Conservation (phyloP, 2,329 filamentous ascomycete genomes). For the Diplodia corticola region DNA sequence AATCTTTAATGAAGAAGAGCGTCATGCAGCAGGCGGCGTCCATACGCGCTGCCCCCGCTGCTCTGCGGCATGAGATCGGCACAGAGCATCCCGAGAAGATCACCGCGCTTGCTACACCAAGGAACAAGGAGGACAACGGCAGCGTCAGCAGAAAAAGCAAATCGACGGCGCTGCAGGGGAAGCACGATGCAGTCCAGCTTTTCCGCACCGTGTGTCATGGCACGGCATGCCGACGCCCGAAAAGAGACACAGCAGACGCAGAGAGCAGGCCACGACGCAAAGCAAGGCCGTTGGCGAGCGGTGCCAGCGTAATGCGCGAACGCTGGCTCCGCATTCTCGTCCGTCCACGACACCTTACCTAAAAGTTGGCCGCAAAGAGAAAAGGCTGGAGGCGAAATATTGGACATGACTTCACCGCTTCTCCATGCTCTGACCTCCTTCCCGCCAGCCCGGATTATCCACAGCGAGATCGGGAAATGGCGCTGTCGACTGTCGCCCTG, state of each 20-base stretch:
- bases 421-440: constrained; percentile 3
- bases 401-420: constrained; percentile 4
- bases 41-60: background rate
- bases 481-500: background rate
- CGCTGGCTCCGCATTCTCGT: constrained; percentile 1
- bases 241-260: background rate
- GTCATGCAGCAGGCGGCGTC: background rate
- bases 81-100: background rate
- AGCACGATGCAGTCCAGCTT: background rate
- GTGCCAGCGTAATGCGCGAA: constrained; percentile 1
- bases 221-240: constrained; percentile 7
- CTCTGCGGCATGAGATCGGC: background rate
- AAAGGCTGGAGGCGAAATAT: background rate
- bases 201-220: background rate
- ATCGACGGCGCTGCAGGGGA: background rate
- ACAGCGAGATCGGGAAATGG: constrained; percentile 1
- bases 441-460: background rate
- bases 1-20: constrained; percentile 11
- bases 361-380: background rate
- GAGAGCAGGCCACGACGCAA: background rate
- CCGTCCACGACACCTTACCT: background rate
- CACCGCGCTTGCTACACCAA: background rate
- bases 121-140: background rate
- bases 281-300: constrained; percentile 12
- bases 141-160: background rate